Evolutionary conservation across 441 rosid species (phyloP).

Genomic region (Aquilaria agallochum): DNA sequence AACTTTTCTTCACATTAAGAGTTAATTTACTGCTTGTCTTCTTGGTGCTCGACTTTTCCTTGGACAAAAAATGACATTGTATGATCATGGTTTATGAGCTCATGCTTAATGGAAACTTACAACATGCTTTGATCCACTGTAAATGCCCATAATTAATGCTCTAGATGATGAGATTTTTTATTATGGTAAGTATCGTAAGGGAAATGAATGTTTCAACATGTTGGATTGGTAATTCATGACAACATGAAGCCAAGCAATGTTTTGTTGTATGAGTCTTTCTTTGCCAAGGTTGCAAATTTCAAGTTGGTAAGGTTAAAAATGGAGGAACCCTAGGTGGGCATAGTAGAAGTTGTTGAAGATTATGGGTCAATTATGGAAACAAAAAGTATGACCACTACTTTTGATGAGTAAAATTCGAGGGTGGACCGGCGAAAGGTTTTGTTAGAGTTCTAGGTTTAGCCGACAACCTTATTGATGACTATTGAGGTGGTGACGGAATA

Average conservation of each 20-base stretch:
- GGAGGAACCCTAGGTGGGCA: slow-evolving; percentile 31
- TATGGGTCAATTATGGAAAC: slow-evolving; percentile 64
- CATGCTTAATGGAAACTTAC: slow-evolving; percentile 79
- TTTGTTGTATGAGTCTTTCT: slow-evolving; percentile 58
- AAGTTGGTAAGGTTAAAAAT: slow-evolving; percentile 77
- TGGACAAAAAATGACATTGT: slow-evolving; percentile 54
- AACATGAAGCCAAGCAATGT: slow-evolving; percentile 86
- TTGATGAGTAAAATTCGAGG: slow-evolving; percentile 59
- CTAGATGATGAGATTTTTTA: slow-evolving; percentile 54
- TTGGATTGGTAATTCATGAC: slow-evolving; percentile 70
- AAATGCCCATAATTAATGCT: slow-evolving; percentile 54
- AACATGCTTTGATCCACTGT: slow-evolving; percentile 71
- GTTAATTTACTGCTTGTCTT: slow-evolving; percentile 55
- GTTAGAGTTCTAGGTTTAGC: slow-evolving; percentile 22
- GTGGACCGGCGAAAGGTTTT: slow-evolving; percentile 50
- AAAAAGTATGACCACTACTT: slow-evolving; percentile 64
- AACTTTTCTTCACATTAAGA: slow-evolving; percentile 68
- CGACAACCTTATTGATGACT: slow-evolving; percentile 38
- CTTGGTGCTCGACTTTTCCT: slow-evolving; percentile 75
- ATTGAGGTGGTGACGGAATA: slow-evolving; percentile 5
- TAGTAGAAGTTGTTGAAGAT: slow-evolving; percentile 44
- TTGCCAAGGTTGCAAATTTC: slow-evolving; percentile 77
- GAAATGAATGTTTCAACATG: slow-evolving; percentile 60
- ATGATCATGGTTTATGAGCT: slow-evolving; percentile 77
- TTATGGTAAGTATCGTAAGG: slow-evolving; percentile 64